Evolutionary conservation across 805 yeast species (phyloP).

Genomic region (Limtongozyma cylindracea): DNA sequence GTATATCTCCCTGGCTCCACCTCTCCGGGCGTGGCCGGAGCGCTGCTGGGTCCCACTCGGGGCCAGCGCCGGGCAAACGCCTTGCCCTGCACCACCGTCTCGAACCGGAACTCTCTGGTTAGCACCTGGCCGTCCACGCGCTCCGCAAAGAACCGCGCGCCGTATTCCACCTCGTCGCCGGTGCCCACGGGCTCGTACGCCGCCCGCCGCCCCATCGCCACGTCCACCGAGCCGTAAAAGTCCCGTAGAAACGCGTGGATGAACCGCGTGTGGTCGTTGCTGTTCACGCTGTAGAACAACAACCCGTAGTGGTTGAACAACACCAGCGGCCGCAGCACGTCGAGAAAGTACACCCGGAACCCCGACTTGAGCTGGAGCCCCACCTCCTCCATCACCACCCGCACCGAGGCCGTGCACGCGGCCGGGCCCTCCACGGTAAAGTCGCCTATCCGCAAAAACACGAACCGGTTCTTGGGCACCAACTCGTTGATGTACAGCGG

Average conservation of each 20-base stretch:
- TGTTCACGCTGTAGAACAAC: conserved; percentile 14
- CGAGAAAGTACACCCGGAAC: conserved; percentile 17
- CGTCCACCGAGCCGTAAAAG: conserved; percentile 16
- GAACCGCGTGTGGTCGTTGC: conserved; percentile 13
- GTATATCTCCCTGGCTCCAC: no score
- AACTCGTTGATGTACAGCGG: conserved; percentile 31
- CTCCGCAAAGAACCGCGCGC: no score
- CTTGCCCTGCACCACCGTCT: conserved; percentile 13
- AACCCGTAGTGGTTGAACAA: conserved; percentile 15
- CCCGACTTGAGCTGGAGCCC: conserved; percentile 28
- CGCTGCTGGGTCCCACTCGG: conserved; percentile 6
- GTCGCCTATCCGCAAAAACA: conserved; percentile 23
- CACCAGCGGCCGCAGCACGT: conserved; percentile 13
- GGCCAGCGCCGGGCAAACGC: conserved; percentile 16
- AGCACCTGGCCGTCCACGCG: conserved; percentile 3
- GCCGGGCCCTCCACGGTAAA: conserved; percentile 7
- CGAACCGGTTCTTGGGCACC: conserved; percentile 23
- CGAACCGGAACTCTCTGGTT: conserved; percentile 12
- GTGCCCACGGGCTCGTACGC: no score
- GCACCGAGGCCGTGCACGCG: conserved; percentile 3
- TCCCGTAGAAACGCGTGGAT: conserved; percentile 20
- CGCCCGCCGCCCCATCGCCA: no score
- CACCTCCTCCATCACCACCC: conserved; percentile 25
- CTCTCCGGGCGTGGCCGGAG: no score
- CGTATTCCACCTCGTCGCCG: no score